Conservation (phyloP, 371 early-diverging fungal genomes). For the Zopfochytrium polystomum region DNA sequence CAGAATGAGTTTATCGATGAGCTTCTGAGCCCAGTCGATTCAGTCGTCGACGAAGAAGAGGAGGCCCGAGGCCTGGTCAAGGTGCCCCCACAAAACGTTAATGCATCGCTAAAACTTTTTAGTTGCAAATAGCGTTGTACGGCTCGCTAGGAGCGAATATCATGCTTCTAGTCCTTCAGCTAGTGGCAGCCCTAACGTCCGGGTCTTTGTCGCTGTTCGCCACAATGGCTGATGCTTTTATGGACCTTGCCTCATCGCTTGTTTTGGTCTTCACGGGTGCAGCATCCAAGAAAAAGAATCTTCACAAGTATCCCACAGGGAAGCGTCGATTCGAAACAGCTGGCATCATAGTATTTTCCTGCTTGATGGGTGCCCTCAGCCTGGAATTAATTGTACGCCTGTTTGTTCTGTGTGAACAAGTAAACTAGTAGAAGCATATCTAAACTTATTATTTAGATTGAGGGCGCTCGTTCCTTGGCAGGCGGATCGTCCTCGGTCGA, state of each 20-base stretch:
- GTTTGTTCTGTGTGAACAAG: no score
- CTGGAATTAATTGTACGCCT: slow-evolving; percentile 73
- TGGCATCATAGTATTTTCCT: slow-evolving; percentile 88
- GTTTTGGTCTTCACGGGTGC: slow-evolving; percentile 28
- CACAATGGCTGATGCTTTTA: slow-evolving; percentile 89
- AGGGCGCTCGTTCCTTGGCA: slow-evolving; percentile 11
- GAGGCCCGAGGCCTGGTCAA: slow-evolving; percentile 21
- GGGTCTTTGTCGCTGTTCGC: slow-evolving; percentile 87
- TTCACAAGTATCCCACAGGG: slow-evolving; percentile 76
- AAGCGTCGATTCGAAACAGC: slow-evolving; percentile 85
- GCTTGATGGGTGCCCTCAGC: slow-evolving; percentile 86
- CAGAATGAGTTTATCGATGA: slow-evolving; percentile 83
- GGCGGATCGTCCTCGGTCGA: slow-evolving; percentile 39
- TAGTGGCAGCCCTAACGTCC: slow-evolving; percentile 78
- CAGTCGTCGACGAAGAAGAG: slow-evolving; percentile 25
- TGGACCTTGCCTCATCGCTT: slow-evolving; percentile 48
- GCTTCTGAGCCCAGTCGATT: slow-evolving; percentile 58
- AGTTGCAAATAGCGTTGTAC: slow-evolving; percentile 81
- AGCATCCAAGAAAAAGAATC: slow-evolving; percentile 19
- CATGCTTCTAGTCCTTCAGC: slow-evolving; percentile 71
- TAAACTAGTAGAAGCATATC: no score
- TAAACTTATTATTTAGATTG: no score
- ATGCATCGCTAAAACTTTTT: neutral
- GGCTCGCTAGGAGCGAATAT: slow-evolving; percentile 80
- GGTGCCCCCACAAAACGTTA: slow-evolving; percentile 12